These are phyloP conservation scores for Avena insularis DNA, from an alignment of 176 grass and related monocot genomes.

Conservation along the genomic window DNA sequence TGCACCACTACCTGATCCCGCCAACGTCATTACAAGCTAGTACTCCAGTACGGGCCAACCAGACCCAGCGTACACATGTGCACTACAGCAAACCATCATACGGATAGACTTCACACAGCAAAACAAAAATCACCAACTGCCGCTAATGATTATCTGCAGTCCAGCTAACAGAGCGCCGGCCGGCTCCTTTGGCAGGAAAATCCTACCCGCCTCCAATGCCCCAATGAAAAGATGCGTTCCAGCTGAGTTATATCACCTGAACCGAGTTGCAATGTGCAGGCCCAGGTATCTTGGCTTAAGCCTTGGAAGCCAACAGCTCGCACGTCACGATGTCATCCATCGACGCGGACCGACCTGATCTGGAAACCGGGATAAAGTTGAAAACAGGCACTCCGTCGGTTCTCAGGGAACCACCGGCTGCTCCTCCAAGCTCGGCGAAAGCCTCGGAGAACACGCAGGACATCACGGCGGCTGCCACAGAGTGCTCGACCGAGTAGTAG, in stretches of 20 bases:
- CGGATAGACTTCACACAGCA: background rate
- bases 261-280: background rate
- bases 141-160: background rate
- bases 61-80: background rate
- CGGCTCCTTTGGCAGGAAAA: background rate
- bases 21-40: conserved; percentile 7
- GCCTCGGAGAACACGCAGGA: conserved; percentile 45
- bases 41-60: conserved; percentile 9
- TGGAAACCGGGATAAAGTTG: conserved; percentile 75
- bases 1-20: background rate
- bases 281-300: conserved; percentile 33
- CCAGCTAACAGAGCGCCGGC: conserved; percentile 15
- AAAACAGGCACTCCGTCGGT: conserved; percentile 35
- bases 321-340: conserved; percentile 67
- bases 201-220: conserved; percentile 1
- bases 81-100: background rate
- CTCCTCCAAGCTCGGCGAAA: conserved; percentile 53
- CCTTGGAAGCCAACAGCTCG: conserved; percentile 78
- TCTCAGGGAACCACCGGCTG: background rate
- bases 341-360: conserved; percentile 61
- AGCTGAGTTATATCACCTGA: background rate
- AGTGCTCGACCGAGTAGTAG: conserved; percentile 59
- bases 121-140: background rate
- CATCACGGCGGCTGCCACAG: conserved; percentile 14
- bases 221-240: background rate